Evolutionary conservation across 331 rosid genomes (phyloP).

Genomic region (Malus hybrid): DNA sequence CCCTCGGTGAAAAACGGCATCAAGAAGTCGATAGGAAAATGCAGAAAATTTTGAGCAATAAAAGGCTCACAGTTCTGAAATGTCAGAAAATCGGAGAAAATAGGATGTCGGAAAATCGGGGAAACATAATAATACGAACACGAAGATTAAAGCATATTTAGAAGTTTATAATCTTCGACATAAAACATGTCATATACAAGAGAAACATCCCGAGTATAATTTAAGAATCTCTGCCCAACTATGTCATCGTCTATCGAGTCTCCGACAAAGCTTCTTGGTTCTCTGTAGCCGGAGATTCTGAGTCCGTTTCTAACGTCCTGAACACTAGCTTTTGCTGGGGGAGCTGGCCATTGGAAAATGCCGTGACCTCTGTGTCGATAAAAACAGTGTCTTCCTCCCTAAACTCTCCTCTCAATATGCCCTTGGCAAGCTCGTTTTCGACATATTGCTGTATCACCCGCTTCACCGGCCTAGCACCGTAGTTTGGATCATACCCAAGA

Average conservation of each 20-base stretch:
- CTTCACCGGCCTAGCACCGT: slow-evolving; percentile 97
- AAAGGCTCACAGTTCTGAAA: too few species aligned
- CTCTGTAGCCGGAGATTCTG: slow-evolving; percentile 28
- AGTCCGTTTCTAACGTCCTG: slow-evolving; percentile 33
- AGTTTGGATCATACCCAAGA: slow-evolving; percentile 90
- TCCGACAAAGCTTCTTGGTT: slow-evolving; percentile 40
- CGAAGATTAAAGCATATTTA: too few species aligned
- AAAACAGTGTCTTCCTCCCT: slow-evolving; percentile 67
- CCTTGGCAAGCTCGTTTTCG: slow-evolving; percentile 90
- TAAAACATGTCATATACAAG: background rate
- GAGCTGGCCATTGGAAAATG: slow-evolving; percentile 67
- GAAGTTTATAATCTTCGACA: background rate
- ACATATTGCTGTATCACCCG: slow-evolving; percentile 89
- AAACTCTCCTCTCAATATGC: slow-evolving; percentile 84
- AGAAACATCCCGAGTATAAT: background rate
- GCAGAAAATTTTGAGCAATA: too few species aligned
- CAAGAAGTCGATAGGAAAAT: too few species aligned
- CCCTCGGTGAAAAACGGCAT: too few species aligned
- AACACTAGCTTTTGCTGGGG: slow-evolving; percentile 79
- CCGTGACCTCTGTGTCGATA: slow-evolving; percentile 75
- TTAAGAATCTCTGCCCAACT: background rate
- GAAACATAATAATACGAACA: background rate
- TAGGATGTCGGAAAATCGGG: background rate
- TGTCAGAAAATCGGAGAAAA: background rate
- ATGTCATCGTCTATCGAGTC: slow-evolving; percentile 20